Evolutionary conservation across 441 rosid genomes (phyloP).

Genomic region (Corymbia calophylla): DNA sequence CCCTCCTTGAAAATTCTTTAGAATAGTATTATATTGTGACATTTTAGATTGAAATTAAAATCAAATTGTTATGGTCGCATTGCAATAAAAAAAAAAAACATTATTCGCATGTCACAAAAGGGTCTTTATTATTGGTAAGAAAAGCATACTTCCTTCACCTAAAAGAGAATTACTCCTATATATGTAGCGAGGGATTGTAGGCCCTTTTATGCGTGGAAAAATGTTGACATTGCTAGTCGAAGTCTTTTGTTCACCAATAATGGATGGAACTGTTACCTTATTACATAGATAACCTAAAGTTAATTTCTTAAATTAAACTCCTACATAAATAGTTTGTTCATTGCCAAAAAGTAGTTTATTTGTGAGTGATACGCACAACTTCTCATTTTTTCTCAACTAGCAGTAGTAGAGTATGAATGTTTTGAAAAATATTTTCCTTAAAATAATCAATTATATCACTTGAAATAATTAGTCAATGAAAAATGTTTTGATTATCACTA

Average conservation of each 20-base stretch:
- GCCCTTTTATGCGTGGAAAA: not conserved
- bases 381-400: not conserved
- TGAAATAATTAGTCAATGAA: too few relatives aligned
- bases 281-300: not conserved
- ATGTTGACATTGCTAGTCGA: not conserved
- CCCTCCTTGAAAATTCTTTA: not conserved
- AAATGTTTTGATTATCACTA: not conserved
- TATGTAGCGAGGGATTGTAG: not conserved
- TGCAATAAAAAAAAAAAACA: not conserved
- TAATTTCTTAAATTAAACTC: not conserved
- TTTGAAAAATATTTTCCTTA: not conserved
- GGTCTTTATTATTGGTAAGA: not conserved
- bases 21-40: not conserved
- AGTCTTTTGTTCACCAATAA: not conserved
- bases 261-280: not conserved
- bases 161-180: not conserved
- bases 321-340: not conserved
- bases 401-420: rapidly evolving
- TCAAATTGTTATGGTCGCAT: not conserved
- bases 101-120: not conserved
- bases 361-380: not conserved
- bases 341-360: not conserved
- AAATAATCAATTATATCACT: too few relatives aligned
- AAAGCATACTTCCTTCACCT: not conserved
- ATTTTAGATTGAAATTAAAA: not conserved